These are phyloP conservation scores for Craterostigma plantagineum DNA, from an alignment of 257 asterid genomes.

Conservation along the genomic window DNA sequence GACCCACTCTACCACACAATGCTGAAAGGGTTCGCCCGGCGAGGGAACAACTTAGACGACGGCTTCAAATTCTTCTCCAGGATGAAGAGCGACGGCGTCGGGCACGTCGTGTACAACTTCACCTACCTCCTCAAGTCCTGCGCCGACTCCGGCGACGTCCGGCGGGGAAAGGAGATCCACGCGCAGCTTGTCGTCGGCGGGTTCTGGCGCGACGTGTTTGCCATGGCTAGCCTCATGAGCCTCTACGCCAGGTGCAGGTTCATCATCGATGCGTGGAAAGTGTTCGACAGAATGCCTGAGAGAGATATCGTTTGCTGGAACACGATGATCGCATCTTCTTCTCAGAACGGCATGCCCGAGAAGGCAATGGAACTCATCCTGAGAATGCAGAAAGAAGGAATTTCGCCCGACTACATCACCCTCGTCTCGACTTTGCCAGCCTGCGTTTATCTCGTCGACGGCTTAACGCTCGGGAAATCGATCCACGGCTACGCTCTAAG, in stretches of 20 bases:
- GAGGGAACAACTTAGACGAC: slow-evolving; percentile 18
- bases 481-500: slow-evolving; percentile 49
- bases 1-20: slow-evolving; percentile 64
- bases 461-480: slow-evolving; percentile 32
- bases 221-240: slow-evolving; percentile 47
- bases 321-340: slow-evolving; percentile 50
- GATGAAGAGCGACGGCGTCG: slow-evolving; percentile 40
- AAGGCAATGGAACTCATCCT: slow-evolving; percentile 38
- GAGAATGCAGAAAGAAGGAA: slow-evolving; percentile 43
- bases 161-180: slow-evolving; percentile 58
- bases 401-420: slow-evolving; percentile 46
- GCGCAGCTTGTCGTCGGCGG: slow-evolving; percentile 56
- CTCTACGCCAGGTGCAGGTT: slow-evolving; percentile 56
- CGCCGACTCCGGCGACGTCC: slow-evolving; percentile 32
- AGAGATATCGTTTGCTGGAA: slow-evolving; percentile 86
- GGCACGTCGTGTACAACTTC: slow-evolving; percentile 46
- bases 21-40: slow-evolving; percentile 47
- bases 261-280: slow-evolving; percentile 45
- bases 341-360: slow-evolving; percentile 57
- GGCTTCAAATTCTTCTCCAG: slow-evolving; percentile 40
- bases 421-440: slow-evolving; percentile 69
- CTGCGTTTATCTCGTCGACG: too few species aligned
- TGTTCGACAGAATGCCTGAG: slow-evolving; percentile 78
- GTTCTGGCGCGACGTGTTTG: slow-evolving; percentile 28
- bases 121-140: slow-evolving; percentile 51